phyloP scores from a whole-genome alignment of 495 filamentous ascomycete species.

The Aspergillus incahuasiensis region DNA sequence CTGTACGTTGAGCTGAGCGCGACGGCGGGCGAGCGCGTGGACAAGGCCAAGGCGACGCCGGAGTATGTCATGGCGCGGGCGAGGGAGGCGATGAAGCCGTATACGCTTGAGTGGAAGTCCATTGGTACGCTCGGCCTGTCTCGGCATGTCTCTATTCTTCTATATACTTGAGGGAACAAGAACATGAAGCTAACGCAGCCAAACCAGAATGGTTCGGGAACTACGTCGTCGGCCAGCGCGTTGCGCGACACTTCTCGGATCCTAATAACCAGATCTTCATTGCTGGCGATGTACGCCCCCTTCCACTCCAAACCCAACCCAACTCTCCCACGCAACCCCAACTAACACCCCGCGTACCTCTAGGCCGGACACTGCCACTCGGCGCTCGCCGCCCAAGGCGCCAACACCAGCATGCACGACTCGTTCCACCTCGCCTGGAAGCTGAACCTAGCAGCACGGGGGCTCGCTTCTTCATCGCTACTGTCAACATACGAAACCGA shows the following conservation, averaged over 20 bases:
- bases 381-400: slow-evolving; percentile 85
- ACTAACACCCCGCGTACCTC: background rate
- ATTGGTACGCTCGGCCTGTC: slow-evolving; percentile 26
- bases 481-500: slow-evolving; percentile 73
- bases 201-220: slow-evolving; percentile 55
- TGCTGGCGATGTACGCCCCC: slow-evolving; percentile 64
- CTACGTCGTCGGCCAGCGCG: slow-evolving; percentile 67
- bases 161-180: background rate
- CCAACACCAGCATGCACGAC: slow-evolving; percentile 83
- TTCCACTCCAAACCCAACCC: no score
- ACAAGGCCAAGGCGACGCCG: slow-evolving; percentile 57
- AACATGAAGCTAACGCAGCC: background rate
- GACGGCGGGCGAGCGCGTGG: slow-evolving; percentile 56
- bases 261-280: slow-evolving; percentile 65
- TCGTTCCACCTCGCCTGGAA: slow-evolving; percentile 82
- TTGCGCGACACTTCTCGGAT: slow-evolving; percentile 64
- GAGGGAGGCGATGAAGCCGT: slow-evolving; percentile 62
- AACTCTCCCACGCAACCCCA: no score
- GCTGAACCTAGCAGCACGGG: slow-evolving; percentile 62
- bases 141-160: no score
- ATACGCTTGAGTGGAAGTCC: slow-evolving; percentile 62
- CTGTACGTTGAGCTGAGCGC: slow-evolving; percentile 73
- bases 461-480: slow-evolving; percentile 51
- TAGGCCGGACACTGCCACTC: slow-evolving; percentile 67
- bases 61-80: slow-evolving; percentile 65